Base-by-base conservation (phyloP, 371 early-diverging fungal species). In the Zychaea mexicana region DNA sequence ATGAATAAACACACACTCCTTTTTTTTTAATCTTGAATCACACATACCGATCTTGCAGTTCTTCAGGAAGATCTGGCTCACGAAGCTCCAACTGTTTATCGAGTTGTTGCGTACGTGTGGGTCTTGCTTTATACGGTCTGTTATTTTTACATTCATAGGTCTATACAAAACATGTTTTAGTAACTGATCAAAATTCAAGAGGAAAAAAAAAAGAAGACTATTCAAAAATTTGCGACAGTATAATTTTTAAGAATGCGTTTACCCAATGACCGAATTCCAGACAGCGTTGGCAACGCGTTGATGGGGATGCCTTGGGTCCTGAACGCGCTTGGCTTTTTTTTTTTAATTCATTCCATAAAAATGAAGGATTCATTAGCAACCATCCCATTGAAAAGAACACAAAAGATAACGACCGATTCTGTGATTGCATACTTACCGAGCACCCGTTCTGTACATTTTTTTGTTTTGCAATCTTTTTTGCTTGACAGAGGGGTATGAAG, bases 101-200 rank as follows among this genome's bases (percentile, higher is more conserved):
- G 8, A 88, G 73, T 52, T 88, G 88, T 45, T 88, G 88, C 39
- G 88, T 88, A 53, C 88, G 83, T 17, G 85, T 85, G 0, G 88
- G 88, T 38, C 88, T 74, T 12, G 81, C 52, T 62, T 73, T 83
- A 57, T 86, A 88, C 5, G 71, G 74, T 64, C 83, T 71, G n/a
- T 66, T 69, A 9, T 74, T 79, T 52, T 81, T 83, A 62, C 88
- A 88, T 62, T 85, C 85, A 57, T 78, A 86, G 0, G 86, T 88
- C 81, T 85, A 70, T 57, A 12, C 3, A 30, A 54, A 22, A 17
- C 9, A 54, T 17, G 15, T 12, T 26, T 21, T 42, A 30, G 4
- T 58, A 13, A 32, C n/a, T n/a, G n/a, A n/a, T n/a, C n/a, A n/a
- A n/a, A n/a, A n/a, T n/a, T n/a, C n/a, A n/a, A n/a, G n/a, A n/a